phyloP scores from a whole-genome alignment of 2,329 filamentous ascomycete species.

The Calonectria ilicicola region DNA sequence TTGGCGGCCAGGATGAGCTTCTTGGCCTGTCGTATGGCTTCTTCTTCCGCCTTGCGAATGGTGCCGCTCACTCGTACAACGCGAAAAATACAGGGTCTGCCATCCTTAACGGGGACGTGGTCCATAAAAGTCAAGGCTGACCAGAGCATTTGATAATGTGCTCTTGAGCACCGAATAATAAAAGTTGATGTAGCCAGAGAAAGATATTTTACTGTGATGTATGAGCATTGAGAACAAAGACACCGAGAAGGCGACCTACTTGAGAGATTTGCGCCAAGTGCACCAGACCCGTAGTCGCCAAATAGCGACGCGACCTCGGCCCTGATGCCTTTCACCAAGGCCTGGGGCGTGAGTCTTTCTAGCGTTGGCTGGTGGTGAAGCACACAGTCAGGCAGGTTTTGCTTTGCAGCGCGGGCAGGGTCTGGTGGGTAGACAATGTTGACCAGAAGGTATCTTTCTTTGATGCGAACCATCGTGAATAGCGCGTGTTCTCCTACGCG shows the following conservation, averaged over 20 bases:
- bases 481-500: not conserved
- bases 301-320: conserved; percentile 79
- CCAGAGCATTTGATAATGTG: conserved; percentile 90
- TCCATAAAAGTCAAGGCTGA: conserved; percentile 86
- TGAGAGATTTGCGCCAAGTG: conserved; percentile 75
- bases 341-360: conserved; percentile 73
- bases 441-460: conserved; percentile 95
- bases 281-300: conserved; percentile 89
- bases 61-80: conserved; percentile 93
- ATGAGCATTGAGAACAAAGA: conserved; percentile 8
- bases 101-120: conserved; percentile 70
- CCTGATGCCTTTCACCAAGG: conserved; percentile 77
- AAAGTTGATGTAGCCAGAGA: conserved; percentile 94
- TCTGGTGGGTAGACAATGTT: conserved; percentile 88
- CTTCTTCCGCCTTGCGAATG: conserved; percentile 91
- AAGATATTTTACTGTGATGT: conserved; percentile 86
- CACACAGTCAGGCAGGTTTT: conserved; percentile 69
- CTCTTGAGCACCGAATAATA: conserved; percentile 86
- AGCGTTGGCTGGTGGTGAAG: conserved; percentile 84
- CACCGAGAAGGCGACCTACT: conserved; percentile 58
- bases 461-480: conserved; percentile 86
- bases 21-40: conserved; percentile 84
- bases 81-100: conserved; percentile 79
- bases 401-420: conserved; percentile 46
- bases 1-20: conserved; percentile 76